Percentiles rank a stretch among this genome's conserved stretches.
phyloP scores from a whole-genome alignment of 306 rosid species.

The Begonia peltatifolia region DNA sequence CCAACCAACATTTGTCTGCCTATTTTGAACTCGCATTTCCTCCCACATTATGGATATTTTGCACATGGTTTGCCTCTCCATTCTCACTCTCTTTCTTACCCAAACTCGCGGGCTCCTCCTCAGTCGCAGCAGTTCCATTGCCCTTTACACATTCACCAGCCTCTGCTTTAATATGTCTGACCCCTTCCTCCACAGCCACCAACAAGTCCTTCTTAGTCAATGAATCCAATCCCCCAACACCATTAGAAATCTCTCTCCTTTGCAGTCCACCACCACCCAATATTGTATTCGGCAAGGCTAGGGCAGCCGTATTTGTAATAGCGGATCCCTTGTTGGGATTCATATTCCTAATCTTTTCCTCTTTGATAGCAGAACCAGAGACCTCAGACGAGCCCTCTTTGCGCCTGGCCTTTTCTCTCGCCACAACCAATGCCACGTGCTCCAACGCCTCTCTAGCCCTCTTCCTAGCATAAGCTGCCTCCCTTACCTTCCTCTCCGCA shows the following conservation, averaged over 20 bases:
- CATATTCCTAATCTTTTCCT: slow-evolving; percentile 11
- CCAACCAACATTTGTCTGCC: background rate
- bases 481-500: slow-evolving; percentile 40
- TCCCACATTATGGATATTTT: slow-evolving; percentile 14
- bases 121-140: slow-evolving; percentile 9
- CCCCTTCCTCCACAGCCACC: slow-evolving; percentile 2
- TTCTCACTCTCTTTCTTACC: slow-evolving; percentile 13
- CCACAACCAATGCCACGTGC: slow-evolving; percentile 13
- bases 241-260: slow-evolving; percentile 15
- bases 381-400: slow-evolving; percentile 18
- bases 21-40: slow-evolving; percentile 15
- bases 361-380: slow-evolving; percentile 16
- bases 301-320: background rate
- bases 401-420: slow-evolving; percentile 16
- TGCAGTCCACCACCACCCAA: background rate
- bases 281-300: background rate
- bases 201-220: slow-evolving; percentile 9
- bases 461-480: slow-evolving; percentile 42
- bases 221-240: slow-evolving; percentile 9
- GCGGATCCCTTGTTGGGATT: slow-evolving; percentile 2
- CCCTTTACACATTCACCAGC: slow-evolving; percentile 5
- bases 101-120: slow-evolving; percentile 13
- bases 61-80: slow-evolving; percentile 13
- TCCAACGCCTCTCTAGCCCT: slow-evolving; percentile 47
- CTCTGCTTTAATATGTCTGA: slow-evolving; percentile 7